Base-by-base conservation (phyloP, 306 rosid species). In the Trifolium subterraneum region DNA sequence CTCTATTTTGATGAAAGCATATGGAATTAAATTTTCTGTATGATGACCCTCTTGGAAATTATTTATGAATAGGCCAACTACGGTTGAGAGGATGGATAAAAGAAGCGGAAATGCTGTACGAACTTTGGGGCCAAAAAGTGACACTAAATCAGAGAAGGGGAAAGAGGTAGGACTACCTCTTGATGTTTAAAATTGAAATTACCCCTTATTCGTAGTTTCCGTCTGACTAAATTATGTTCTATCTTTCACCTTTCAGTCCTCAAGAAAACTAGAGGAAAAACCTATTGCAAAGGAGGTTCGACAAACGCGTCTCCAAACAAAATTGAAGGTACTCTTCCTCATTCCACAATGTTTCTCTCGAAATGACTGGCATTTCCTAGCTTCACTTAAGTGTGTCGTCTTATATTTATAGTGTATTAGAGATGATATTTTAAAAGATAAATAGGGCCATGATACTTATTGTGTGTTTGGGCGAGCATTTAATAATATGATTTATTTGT, bases 251-350 rank as follows among this genome's bases (percentile, higher is more conserved):
- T 36, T 27, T 8, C 16, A 83, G 91, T 64, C 86, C 70, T 52
- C 76, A 72, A 83, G 85, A 80, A 89, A 84, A 81, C 27, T 73
- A 59, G 87, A 56, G 68, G 88, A 61, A 64, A 88, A 83, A 73
- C 54, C 82, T 22, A 85, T 72, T 64, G 62, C 79, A 63, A 83
- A 64, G 65, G 89, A 71, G 81, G 76, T 72, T 6, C 88, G 41
- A 74, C 84, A 82, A 77, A 72, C 71, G 23, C 83, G 70, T 39
- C 78, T 82, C 77, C 97, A 86, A 76, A 73, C 84, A 48, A 93
- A 87, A 82, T 77, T 86, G 71, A 90, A 91, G 98, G 90, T 88
- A 66, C 59, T 70, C 20, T 70, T 68, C 31, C 71, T 39, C 55
- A 60, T 19, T 42, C 35, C 13, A 5, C 39, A 59, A 11, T 71